These are phyloP conservation scores for Buddleja alternifolia DNA, from an alignment of 257 asterid genomes.

Conservation along the genomic window DNA sequence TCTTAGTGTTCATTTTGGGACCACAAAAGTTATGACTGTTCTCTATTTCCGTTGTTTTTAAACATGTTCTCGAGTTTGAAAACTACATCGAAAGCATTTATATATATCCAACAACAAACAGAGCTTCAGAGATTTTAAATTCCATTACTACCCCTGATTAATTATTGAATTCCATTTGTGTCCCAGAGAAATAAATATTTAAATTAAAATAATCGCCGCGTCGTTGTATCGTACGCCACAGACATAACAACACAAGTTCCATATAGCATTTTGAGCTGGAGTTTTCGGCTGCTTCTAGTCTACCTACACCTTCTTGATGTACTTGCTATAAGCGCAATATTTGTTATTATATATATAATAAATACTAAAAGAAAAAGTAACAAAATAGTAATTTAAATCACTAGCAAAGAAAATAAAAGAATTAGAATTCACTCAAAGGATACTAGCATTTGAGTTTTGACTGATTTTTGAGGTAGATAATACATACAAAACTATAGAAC, in stretches of 20 bases:
- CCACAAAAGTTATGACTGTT: slow-evolving; percentile 16
- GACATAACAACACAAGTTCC: slow-evolving; percentile 26
- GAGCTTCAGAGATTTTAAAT: not conserved
- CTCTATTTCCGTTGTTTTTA: not conserved
- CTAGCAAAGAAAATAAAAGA: no score
- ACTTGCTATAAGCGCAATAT: not conserved
- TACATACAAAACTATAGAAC: no score
- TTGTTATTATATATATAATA: not conserved
- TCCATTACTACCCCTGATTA: not conserved
- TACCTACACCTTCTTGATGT: not conserved
- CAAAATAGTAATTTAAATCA: no score
- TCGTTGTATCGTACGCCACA: slow-evolving; percentile 19
- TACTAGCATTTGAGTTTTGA: no score
- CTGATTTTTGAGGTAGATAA: no score
- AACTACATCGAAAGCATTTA: not conserved
- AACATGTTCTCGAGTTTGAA: not conserved
- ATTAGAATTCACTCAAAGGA: no score
- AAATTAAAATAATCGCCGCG: slow-evolving; percentile 22
- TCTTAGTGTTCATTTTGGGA: slow-evolving; percentile 6
- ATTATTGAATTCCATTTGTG: not conserved
- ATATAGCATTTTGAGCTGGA: not conserved
- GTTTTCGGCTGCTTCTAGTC: not conserved
- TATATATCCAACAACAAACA: not conserved
- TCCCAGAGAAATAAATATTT: not conserved
- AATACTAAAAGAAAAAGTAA: not conserved